These are phyloP conservation scores for Starmerella davenportii DNA, from an alignment of 805 yeast genomes.

Conservation along the genomic window DNA sequence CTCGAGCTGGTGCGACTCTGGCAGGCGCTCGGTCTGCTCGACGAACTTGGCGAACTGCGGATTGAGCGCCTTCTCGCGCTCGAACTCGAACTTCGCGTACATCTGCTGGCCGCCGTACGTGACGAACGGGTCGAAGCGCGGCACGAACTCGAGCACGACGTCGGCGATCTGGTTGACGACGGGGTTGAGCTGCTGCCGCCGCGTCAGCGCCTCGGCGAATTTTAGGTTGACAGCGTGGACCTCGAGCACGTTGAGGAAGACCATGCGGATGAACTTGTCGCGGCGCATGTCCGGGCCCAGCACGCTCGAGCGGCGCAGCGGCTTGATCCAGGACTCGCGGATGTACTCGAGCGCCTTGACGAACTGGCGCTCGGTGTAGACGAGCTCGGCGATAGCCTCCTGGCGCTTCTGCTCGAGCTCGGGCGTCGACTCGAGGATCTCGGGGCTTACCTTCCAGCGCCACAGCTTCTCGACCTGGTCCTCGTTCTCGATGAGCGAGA, in stretches of 20 bases:
- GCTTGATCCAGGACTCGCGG: conserved; percentile 85
- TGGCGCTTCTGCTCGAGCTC: conserved; percentile 81
- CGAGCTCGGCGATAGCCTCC: conserved; percentile 85
- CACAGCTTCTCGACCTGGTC: conserved; percentile 55
- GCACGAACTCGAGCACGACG: conserved; percentile 63
- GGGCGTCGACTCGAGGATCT: conserved; percentile 56
- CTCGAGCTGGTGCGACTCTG: conserved; percentile 76
- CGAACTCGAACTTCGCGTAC: conserved; percentile 88
- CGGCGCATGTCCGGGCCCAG: conserved; percentile 79
- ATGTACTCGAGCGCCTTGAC: conserved; percentile 86
- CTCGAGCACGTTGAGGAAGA: conserved; percentile 77
- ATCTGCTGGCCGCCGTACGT: conserved; percentile 88
- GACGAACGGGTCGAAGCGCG: conserved; percentile 80
- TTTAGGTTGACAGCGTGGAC: conserved; percentile 66
- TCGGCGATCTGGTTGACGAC: conserved; percentile 79
- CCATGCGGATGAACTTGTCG: conserved; percentile 79
- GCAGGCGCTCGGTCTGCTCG: conserved; percentile 70
- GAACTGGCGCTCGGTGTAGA: conserved; percentile 85
- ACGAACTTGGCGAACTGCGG: conserved; percentile 84
- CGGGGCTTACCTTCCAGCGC: conserved; percentile 80
- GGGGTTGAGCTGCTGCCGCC: conserved; percentile 70
- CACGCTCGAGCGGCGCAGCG: conserved; percentile 67
- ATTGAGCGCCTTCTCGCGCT: conserved; percentile 78
- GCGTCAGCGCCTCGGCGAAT: conserved; percentile 74
- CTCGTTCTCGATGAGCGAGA: conserved; percentile 36